These are phyloP conservation scores for Amanita brunnescens DNA, from an alignment of 768 basidiomycete species.

Conservation along the genomic window DNA sequence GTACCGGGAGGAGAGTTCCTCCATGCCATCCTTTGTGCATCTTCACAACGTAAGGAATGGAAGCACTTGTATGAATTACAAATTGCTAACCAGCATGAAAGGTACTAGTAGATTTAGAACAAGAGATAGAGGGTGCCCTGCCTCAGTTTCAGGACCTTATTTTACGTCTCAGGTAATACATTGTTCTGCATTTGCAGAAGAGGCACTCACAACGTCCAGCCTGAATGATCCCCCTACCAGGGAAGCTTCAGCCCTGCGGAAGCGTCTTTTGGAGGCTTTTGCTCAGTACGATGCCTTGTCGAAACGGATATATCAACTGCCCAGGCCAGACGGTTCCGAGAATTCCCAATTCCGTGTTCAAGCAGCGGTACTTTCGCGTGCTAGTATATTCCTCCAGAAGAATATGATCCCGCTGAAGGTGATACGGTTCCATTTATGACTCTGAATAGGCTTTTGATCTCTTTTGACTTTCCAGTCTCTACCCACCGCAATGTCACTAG, in stretches of 20 bases:
- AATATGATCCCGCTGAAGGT: slow-evolving; percentile 87
- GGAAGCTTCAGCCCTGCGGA: slow-evolving; percentile 64
- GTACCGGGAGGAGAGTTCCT: slow-evolving; percentile 54
- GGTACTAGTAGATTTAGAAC: slow-evolving; percentile 68
- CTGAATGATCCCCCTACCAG: slow-evolving; percentile 46
- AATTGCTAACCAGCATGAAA: slow-evolving; percentile 19
- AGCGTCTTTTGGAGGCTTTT: slow-evolving; percentile 78
- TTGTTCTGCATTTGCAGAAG: neutral
- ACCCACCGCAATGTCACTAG: slow-evolving; percentile 1
- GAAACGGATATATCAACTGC: slow-evolving; percentile 73
- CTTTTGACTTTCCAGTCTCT: neutral
- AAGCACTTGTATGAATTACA: neutral
- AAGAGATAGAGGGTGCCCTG: slow-evolving; percentile 82
- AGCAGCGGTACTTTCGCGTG: slow-evolving; percentile 66
- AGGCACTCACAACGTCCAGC: slow-evolving; percentile 14
- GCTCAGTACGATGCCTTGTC: slow-evolving; percentile 83
- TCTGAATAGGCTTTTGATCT: neutral
- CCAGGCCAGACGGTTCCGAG: slow-evolving; percentile 48
- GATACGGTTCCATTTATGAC: slow-evolving; percentile 10
- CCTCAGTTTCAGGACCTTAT: slow-evolving; percentile 87
- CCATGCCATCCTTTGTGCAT: slow-evolving; percentile 52
- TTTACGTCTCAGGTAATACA: slow-evolving; percentile 51
- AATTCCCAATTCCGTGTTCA: slow-evolving; percentile 83
- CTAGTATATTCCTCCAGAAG: slow-evolving; percentile 76
- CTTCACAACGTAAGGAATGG: slow-evolving; percentile 56